phyloP scores from a whole-genome alignment of 2,329 filamentous ascomycete species.

The Huntiella savannae region DNA sequence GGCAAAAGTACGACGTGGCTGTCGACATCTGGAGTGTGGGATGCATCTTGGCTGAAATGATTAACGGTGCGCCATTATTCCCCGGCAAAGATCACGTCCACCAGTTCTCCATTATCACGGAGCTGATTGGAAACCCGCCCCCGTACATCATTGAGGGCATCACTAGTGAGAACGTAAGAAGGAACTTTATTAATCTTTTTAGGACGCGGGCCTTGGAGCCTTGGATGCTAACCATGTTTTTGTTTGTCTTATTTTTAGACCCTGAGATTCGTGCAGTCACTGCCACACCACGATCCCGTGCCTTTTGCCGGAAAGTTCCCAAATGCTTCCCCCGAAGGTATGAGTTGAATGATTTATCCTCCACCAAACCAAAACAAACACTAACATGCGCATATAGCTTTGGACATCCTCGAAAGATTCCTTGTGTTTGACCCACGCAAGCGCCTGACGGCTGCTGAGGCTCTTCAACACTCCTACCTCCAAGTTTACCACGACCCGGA shows the following conservation, averaged over 20 bases:
- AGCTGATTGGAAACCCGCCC: slow-evolving; percentile 84
- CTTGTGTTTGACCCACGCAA: slow-evolving; percentile 97
- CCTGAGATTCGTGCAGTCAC: slow-evolving; percentile 86
- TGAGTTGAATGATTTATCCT: slow-evolving; percentile 14
- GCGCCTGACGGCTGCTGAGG: slow-evolving; percentile 71
- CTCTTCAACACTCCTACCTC: slow-evolving; percentile 81
- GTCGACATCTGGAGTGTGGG: slow-evolving; percentile 99
- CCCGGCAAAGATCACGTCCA: slow-evolving; percentile 98
- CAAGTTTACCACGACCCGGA: slow-evolving; percentile 93
- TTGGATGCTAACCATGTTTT: not conserved
- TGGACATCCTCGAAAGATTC: slow-evolving; percentile 90
- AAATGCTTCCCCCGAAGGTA: slow-evolving; percentile 76
- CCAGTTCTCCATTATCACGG: slow-evolving; percentile 98
- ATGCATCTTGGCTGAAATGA: slow-evolving; percentile 98
- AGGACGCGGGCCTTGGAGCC: not conserved
- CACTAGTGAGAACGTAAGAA: slow-evolving; percentile 81
- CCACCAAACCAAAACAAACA: not conserved
- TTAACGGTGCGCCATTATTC: slow-evolving; percentile 95
- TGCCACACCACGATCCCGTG: slow-evolving; percentile 84
- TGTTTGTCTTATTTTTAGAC: slow-evolving; percentile 38
- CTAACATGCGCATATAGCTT: slow-evolving; percentile 32
- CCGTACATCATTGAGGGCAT: slow-evolving; percentile 98
- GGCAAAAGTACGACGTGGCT: slow-evolving; percentile 99
- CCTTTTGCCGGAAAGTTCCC: slow-evolving; percentile 79
- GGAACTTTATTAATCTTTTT: not conserved